Base-by-base conservation (phyloP, 306 rosid species). In the Begonia peltatifolia region DNA sequence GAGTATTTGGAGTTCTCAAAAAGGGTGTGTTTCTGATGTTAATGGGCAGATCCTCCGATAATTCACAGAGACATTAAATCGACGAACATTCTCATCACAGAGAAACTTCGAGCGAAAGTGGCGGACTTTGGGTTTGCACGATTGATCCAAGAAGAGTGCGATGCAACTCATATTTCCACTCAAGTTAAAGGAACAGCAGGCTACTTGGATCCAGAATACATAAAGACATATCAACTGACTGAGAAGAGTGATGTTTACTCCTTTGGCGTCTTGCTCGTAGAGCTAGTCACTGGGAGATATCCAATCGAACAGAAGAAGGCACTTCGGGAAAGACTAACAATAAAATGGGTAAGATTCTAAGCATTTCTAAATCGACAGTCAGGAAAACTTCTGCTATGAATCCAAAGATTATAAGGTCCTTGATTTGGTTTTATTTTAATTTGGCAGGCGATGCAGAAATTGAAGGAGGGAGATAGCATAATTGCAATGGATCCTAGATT, bases 131-230 rank as follows among this genome's bases (percentile, higher is more conserved):
- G 99, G 60, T 86, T 92, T 58, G 96, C 99, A 11, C 67, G 92
- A 60, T 52, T 68, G 46, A 81, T 76, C 9, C 25, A 76, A 30
- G 80, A 69, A 6, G 93, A 92, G 52, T 69, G 75, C 10, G 41
- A 14, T 10, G 84, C 72, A 67, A 92, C 94, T 48, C 96, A 92
- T 42, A 14, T 92, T 59, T 86, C 96, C 57, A 92, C 99, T 47
- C 82, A 80, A 66, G 50, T 92, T 11, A 92, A 92, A 77, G 99
- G 99, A 71, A 92, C 99, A 47, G 92, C 95, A 43, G 99, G 99
- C 11, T 92, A 92, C 57, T 62, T 92, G 74, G 96, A 92, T 65
- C 99, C 99, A 42, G 99, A 83, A 73, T 92, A 92, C 72, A 70
- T 92, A 56, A 63, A 83, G 66, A 86, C 99, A 0, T 70, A 66